phyloP scores from a whole-genome alignment of 352 stramenopile species.

The Thraustotheca clavata region DNA sequence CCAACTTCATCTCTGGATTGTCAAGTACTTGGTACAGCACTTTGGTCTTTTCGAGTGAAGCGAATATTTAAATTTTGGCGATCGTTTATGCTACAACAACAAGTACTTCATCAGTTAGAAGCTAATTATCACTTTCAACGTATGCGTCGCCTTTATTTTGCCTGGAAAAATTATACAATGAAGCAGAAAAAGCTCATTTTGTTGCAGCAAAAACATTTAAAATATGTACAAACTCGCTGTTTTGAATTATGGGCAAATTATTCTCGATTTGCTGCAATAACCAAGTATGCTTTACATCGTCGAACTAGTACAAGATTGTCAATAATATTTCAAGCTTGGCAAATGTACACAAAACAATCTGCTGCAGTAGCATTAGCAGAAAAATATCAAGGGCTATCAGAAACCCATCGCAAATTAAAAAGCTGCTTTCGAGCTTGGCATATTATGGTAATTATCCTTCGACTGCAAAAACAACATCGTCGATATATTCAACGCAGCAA shows the following conservation, averaged over 20 bases:
- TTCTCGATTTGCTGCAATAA: conserved; percentile 1
- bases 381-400: background rate
- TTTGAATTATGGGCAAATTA: conserved; percentile 12
- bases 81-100: background rate
- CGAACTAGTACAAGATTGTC: background rate
- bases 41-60: background rate
- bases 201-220: background rate
- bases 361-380: background rate
- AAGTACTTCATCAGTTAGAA: background rate
- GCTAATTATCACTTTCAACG: no score
- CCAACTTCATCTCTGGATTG: no score
- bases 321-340: background rate
- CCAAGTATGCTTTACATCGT: background rate
- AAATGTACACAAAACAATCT: background rate
- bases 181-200: background rate
- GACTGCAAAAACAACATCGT: conserved; percentile 25
- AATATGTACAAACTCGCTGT: background rate
- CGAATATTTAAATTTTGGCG: background rate
- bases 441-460: background rate
- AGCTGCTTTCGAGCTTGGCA: conserved; percentile 7
- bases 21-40: no score
- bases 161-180: background rate
- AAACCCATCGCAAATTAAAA: background rate
- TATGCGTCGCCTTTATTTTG: background rate
- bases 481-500: conserved; percentile 22